phyloP scores from a whole-genome alignment of 1,139 yeast genomes.

The Arxiozyma slooffiae region DNA sequence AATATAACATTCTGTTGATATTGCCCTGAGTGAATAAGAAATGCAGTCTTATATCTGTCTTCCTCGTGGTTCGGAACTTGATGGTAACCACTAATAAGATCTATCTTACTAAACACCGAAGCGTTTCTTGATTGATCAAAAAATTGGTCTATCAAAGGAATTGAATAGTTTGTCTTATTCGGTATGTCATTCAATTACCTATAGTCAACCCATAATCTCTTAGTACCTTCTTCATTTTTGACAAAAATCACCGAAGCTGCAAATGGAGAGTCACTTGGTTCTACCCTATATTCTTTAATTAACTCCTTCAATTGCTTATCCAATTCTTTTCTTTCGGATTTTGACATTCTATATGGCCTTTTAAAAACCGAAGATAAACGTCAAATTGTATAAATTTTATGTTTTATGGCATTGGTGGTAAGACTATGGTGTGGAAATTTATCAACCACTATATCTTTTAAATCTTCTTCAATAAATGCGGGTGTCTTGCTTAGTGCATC shows the following conservation, averaged over 20 bases:
- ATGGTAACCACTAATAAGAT: slow-evolving; percentile 6
- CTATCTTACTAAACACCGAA: slow-evolving; percentile 5
- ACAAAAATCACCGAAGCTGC: slow-evolving; percentile 3
- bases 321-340: too few species aligned
- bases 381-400: too few species aligned
- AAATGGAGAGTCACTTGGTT: background rate
- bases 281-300: background rate
- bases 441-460: too few species aligned
- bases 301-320: background rate
- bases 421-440: too few species aligned
- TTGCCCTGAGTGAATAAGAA: too few species aligned
- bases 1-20: too few species aligned
- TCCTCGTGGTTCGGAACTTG: slow-evolving; percentile 3
- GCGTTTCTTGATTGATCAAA: background rate
- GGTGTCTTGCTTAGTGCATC: too few species aligned
- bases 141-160: slow-evolving; percentile 17
- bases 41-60: slow-evolving; percentile 5
- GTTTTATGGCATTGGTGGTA: too few species aligned
- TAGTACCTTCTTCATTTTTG: slow-evolving; percentile 12
- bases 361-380: too few species aligned
- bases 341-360: too few species aligned
- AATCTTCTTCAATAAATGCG: too few species aligned
- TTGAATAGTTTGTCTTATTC: slow-evolving; percentile 14
- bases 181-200: slow-evolving; percentile 16
- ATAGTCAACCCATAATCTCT: slow-evolving; percentile 19